Conservation (phyloP, 352 stramenopile genomes). For the Peronospora belbahrii region DNA sequence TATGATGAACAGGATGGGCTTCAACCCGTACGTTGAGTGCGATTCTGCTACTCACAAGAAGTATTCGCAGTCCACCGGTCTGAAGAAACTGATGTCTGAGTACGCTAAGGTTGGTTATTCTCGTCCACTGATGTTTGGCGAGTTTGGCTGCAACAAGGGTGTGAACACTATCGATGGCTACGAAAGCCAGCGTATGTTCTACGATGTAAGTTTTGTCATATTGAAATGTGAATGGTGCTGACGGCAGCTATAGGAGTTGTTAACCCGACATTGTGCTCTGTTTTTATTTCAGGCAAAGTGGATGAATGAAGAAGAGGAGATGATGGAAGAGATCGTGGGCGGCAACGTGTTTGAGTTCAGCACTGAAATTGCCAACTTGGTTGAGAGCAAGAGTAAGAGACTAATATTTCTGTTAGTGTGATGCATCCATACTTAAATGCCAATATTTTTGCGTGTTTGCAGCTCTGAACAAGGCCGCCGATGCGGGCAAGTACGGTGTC, state of each 20-base stretch:
- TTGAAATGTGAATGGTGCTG: too few species aligned
- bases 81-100: conserved; percentile 55
- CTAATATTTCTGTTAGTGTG: not conserved
- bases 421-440: not conserved
- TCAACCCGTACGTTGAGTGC: conserved; percentile 71
- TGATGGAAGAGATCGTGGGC: conserved; percentile 56
- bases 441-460: not conserved
- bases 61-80: conserved; percentile 48
- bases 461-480: conserved; percentile 37
- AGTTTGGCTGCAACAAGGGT: conserved; percentile 72
- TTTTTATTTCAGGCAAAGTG: conserved; percentile 36
- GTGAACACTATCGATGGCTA: conserved; percentile 62
- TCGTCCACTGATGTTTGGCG: conserved; percentile 61
- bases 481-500: conserved; percentile 63
- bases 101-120: conserved; percentile 42
- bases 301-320: conserved; percentile 69
- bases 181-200: conserved; percentile 59
- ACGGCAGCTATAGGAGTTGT: too few species aligned
- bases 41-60: conserved; percentile 39
- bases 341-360: conserved; percentile 77
- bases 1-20: conserved; percentile 31
- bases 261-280: not conserved
- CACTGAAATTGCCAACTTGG: conserved; percentile 53
- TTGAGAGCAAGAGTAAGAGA: conserved; percentile 19
- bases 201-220: conserved; percentile 24